Evolutionary conservation across 805 yeast species (phyloP), one percentile per base, ranked within the genome.

Genomic region (Yarrowia sp.): DNA sequence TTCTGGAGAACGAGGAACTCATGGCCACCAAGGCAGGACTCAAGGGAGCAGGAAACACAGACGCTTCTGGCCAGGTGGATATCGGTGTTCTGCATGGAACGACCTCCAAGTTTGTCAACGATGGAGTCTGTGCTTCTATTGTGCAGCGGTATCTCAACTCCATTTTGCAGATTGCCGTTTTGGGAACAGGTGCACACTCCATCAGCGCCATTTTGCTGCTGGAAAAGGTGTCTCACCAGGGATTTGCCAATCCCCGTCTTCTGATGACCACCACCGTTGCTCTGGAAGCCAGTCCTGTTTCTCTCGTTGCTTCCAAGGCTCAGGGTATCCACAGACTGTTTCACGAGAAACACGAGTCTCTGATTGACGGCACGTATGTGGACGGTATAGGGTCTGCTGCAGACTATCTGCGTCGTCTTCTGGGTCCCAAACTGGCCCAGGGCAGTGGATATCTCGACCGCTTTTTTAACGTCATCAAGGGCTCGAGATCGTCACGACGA

Each of bases 261-360:
- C 83, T 90, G 70, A 82, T 87, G 6, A 83, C 92, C 0, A 86
- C 92, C 0, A 79, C 89, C 0, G 81, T 90, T 65, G 93, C 93
- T 0, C 76, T 91, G 36, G 85, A 86, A 65, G 79, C 89, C 0
- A 84, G 90, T 0, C 74, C 77, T 0, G 74, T 77, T 17, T 72
- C 71, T 3, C 71, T 74, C 11, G 78, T 88, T 17, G 77, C 81
- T 33, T 72, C 72, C 2, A 74, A 81, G 11, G 90, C 92, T 0
- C 65, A 77, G 0, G 79, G 78, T 0, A 75, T 89, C 64, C 89
- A 88, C 68, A 71, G 72, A 21, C 83, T 80, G 9, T 70, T 90
- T 3, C 84, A 82, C 68, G 86, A 82, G 21, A 87, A 85, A 66
- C 85, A 89, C 70, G 93, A 89, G 71, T 82, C 90, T 1, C 78